Conservation (phyloP, 31 red algal genomes). For the Porphyra umbilicalis region DNA sequence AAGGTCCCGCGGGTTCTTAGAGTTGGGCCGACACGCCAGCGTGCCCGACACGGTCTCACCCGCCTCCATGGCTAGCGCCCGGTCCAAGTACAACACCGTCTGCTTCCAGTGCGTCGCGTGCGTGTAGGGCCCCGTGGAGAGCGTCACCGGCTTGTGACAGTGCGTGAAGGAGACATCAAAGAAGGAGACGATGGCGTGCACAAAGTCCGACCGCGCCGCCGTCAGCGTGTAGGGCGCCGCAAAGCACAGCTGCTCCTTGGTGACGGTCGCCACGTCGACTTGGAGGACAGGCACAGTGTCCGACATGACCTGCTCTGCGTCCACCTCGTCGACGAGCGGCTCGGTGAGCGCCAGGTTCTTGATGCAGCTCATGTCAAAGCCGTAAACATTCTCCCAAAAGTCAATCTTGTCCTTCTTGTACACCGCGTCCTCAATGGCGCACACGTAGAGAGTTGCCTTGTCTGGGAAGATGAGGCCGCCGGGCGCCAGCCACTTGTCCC, state of each 20-base stretch:
- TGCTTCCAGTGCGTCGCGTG: constrained; percentile 95
- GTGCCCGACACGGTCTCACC: constrained; percentile 67
- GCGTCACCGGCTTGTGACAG: constrained; percentile 68
- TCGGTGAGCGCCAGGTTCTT: constrained; percentile 91
- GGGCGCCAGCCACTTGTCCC: constrained; percentile 82
- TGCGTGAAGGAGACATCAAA: constrained; percentile 88
- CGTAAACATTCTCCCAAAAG: constrained; percentile 97
- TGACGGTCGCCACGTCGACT: constrained; percentile 57
- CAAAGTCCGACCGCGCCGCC: constrained; percentile 66
- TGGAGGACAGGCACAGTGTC: constrained; percentile 48
- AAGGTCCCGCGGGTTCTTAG: constrained; percentile 80
- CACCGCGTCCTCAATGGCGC: constrained; percentile 88
- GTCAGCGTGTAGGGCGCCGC: constrained; percentile 64
- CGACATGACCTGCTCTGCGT: constrained; percentile 76
- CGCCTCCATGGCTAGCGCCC: constrained; percentile 51
- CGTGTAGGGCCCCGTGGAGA: constrained; percentile 76
- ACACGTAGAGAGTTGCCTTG: constrained; percentile 71
- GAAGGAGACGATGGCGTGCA: constrained; percentile 85
- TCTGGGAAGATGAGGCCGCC: constrained; percentile 92
- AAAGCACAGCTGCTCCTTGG: constrained; percentile 57
- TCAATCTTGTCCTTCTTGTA: constrained; percentile 94
- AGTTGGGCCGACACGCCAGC: constrained; percentile 66
- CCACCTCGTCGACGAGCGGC: constrained; percentile 87
- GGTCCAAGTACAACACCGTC: constrained; percentile 89
- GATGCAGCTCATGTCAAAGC: constrained; percentile 83